phyloP scores from a whole-genome alignment of 495 filamentous ascomycete genomes.

The Aspergillus steynii region DNA sequence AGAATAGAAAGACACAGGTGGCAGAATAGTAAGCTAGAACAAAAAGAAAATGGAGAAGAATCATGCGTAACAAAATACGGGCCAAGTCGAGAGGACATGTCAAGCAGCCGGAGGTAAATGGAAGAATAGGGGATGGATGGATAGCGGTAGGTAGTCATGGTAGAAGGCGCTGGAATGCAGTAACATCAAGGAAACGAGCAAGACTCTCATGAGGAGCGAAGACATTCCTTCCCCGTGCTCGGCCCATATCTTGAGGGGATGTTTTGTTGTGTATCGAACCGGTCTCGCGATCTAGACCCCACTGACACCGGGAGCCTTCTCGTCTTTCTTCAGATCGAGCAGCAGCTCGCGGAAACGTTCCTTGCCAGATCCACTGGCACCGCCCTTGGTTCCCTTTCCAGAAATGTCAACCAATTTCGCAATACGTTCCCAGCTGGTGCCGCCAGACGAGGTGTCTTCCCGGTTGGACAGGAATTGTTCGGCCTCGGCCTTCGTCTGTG shows the following conservation, averaged over 20 bases:
- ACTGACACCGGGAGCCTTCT: slow-evolving; percentile 82
- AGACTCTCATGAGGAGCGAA: slow-evolving; percentile 9
- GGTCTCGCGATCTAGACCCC: slow-evolving; percentile 35
- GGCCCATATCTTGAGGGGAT: neutral
- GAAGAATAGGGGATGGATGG: neutral
- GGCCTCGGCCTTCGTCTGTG: slow-evolving; percentile 84
- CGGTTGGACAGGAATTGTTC: slow-evolving; percentile 87
- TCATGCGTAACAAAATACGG: slow-evolving; percentile 7
- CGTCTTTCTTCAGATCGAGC: slow-evolving; percentile 84
- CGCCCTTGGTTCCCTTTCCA: slow-evolving; percentile 85
- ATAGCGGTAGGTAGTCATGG: slow-evolving; percentile 10
- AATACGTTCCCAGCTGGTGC: slow-evolving; percentile 98
- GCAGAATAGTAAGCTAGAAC: slow-evolving; percentile 20
- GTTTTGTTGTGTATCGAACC: slow-evolving; percentile 1
- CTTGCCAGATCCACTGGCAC: slow-evolving; percentile 85
- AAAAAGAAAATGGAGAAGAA: slow-evolving; percentile 7
- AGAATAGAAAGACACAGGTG: slow-evolving; percentile 27
- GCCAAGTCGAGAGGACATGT: slow-evolving; percentile 3
- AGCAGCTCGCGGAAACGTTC: slow-evolving; percentile 92
- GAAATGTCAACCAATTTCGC: slow-evolving; percentile 94
- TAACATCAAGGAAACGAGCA: slow-evolving; percentile 1
- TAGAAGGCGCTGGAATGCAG: slow-evolving; percentile 12
- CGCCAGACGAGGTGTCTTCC: slow-evolving; percentile 89
- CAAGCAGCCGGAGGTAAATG: slow-evolving; percentile 5
- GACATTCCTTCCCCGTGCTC: neutral